These are phyloP conservation scores for Xylaria telfairii DNA, from an alignment of 495 filamentous ascomycete genomes.

Conservation along the genomic window DNA sequence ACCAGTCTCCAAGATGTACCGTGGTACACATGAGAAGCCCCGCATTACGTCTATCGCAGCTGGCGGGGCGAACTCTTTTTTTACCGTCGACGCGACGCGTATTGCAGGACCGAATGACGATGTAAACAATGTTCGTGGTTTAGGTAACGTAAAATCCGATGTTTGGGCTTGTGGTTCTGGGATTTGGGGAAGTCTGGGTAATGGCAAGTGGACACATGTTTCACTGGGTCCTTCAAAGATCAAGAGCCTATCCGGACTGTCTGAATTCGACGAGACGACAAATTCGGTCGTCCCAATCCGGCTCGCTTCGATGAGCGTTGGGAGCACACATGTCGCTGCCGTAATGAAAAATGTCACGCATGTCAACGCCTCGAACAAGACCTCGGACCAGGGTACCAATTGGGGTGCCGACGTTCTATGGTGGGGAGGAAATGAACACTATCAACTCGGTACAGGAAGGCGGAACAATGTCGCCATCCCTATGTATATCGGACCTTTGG, in stretches of 20 bases:
- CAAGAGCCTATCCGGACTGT: slow-evolving; percentile 79
- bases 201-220: slow-evolving; percentile 87
- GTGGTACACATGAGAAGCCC: slow-evolving; percentile 61
- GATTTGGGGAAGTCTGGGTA: slow-evolving; percentile 82
- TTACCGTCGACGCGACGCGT: slow-evolving; percentile 78
- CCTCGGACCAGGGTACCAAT: slow-evolving; percentile 69
- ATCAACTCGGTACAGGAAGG: slow-evolving; percentile 90
- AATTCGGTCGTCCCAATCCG: slow-evolving; percentile 77
- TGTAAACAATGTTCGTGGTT: slow-evolving; percentile 30
- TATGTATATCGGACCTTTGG: slow-evolving; percentile 77
- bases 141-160: slow-evolving; percentile 67
- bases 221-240: slow-evolving; percentile 81
- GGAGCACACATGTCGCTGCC: slow-evolving; percentile 78
- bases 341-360: slow-evolving; percentile 80
- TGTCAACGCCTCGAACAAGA: slow-evolving; percentile 55
- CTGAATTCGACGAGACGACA: slow-evolving; percentile 80
- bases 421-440: slow-evolving; percentile 95
- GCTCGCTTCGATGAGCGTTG: slow-evolving; percentile 70
- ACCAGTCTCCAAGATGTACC: slow-evolving; percentile 73
- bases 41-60: slow-evolving; percentile 77
- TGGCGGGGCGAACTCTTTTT: slow-evolving; percentile 84
- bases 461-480: slow-evolving; percentile 78
- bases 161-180: slow-evolving; percentile 87
- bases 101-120: slow-evolving; percentile 53
- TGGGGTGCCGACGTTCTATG: slow-evolving; percentile 86